Evolutionary conservation across 2,329 filamentous ascomycete species (phyloP).

Genomic region (Cadophora gregata): DNA sequence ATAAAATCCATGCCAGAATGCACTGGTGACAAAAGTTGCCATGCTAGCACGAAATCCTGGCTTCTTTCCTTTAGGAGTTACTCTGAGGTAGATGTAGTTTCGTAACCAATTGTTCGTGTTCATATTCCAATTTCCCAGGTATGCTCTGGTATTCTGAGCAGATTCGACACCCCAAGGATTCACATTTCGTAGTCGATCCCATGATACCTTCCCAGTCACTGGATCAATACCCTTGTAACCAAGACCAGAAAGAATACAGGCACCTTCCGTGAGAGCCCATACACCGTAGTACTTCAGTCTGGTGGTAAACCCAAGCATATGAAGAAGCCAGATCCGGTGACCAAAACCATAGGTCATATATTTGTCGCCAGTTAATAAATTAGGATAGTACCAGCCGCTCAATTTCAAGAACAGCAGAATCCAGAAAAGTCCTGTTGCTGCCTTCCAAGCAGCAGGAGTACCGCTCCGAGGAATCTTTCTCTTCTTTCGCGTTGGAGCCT

Average conservation of each 20-base stretch:
- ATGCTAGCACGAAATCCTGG: constrained; percentile 94
- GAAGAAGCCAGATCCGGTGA: constrained; percentile 76
- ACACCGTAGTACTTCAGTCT: constrained; percentile 97
- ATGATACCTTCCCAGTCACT: constrained; percentile 82
- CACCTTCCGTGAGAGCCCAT: constrained; percentile 90
- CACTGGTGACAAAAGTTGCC: constrained; percentile 92
- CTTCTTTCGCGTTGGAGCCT: constrained; percentile 85
- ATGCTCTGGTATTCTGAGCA: constrained; percentile 92
- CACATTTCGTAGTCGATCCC: constrained; percentile 91
- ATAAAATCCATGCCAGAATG: constrained; percentile 98
- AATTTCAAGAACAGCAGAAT: constrained; percentile 79
- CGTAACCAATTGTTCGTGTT: constrained; percentile 97
- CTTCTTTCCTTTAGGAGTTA: constrained; percentile 94
- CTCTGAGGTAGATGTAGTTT: constrained; percentile 94
- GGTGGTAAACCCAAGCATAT: constrained; percentile 82
- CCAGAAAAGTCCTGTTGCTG: constrained; percentile 75
- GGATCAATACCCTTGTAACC: constrained; percentile 94
- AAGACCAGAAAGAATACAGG: constrained; percentile 91
- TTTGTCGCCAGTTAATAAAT: constrained; percentile 66
- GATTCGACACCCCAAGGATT: constrained; percentile 84
- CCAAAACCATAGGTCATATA: constrained; percentile 73
- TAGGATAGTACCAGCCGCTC: constrained; percentile 67
- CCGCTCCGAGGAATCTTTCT: constrained; percentile 91
- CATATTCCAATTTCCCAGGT: constrained; percentile 95
- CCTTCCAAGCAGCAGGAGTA: constrained; percentile 81